These are phyloP conservation scores for Fusarium sulawesiense DNA, from an alignment of 2,329 filamentous ascomycete species.

Conservation along the genomic window DNA sequence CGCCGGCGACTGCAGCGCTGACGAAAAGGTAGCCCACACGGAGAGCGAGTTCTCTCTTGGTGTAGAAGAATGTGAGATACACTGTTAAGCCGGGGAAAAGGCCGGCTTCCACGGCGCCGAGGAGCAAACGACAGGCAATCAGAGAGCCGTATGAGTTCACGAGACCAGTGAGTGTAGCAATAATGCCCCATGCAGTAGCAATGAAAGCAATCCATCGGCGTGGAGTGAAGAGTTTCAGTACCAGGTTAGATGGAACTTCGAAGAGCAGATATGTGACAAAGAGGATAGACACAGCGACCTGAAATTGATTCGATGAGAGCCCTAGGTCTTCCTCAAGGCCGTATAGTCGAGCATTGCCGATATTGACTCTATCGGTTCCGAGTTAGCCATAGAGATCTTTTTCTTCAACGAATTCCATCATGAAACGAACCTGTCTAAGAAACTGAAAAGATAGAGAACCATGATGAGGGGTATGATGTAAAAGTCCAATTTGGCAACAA, in stretches of 20 bases:
- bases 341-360: conserved; percentile 77
- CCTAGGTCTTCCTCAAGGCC: conserved; percentile 71
- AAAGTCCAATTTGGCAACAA: conserved; percentile 73
- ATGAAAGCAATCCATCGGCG: conserved; percentile 74
- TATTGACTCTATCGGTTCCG: conserved; percentile 67
- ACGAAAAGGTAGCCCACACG: conserved; percentile 81
- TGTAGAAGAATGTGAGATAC: conserved; percentile 82
- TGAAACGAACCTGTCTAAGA: conserved; percentile 74
- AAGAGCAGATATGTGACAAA: conserved; percentile 73
- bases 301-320: conserved; percentile 72
- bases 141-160: conserved; percentile 73
- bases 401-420: conserved; percentile 18
- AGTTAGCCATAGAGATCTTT: conserved; percentile 21
- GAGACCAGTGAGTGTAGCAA: conserved; percentile 77
- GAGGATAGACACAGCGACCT: conserved; percentile 73
- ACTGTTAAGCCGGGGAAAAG: conserved; percentile 76
- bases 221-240: conserved; percentile 72
- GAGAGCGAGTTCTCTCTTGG: conserved; percentile 76
- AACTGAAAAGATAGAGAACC: conserved; percentile 78
- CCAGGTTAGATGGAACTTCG: conserved; percentile 73
- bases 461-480: conserved; percentile 75
- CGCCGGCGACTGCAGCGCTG: conserved; percentile 76
- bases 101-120: conserved; percentile 76
- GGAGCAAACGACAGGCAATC: conserved; percentile 74
- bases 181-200: conserved; percentile 71